Evolutionary conservation across 1,284 basidiomycete genomes (phyloP), one percentile per base, ranked within the genome.

Genomic region (Leccinum pallidistipes): DNA sequence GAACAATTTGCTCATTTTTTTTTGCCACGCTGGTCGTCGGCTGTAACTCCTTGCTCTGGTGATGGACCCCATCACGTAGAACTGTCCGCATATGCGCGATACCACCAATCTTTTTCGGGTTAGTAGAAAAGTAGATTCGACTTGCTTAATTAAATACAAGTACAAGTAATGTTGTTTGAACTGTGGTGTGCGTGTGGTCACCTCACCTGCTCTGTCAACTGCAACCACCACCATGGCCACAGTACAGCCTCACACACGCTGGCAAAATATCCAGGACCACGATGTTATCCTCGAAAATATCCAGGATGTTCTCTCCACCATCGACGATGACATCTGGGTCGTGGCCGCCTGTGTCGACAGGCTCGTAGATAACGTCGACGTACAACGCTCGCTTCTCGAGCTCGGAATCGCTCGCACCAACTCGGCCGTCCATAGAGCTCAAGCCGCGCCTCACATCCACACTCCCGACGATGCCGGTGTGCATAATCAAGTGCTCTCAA

Each of bases 321-420:
- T 88, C 38, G 72, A 79, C 45, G 85, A 92, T 68, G 87, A 92
- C 71, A 76, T 89, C 10, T 92, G 90, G 90, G 87, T 86, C 18
- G 81, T 81, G 52, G 84, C 88, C 34, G 90, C 91, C 8, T 90
- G 86, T 66, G 76, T 79, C 14, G 91, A 93, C 77, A 81, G 88
- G 62, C 74, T 90, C 45, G 76, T 90, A 14, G 80, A 89, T 63
- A 79, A 86, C 71, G 76, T 80, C 27, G 73, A 75, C 60, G 72
- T 84, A 14, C 86, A 92, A 68, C 80, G 79, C 62, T 77, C 77
- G 10, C 74, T 93, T 29, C 78, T 92, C 24, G 78, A 85, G 49
- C 75, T 86, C 40, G 91, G 88, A 16, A 74, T 92, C 40, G 69
- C 81, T 64, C 81, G 88, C 64, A 88, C 88, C 12, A 70, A 77